phyloP scores from a whole-genome alignment of 2,329 filamentous ascomycete species.

The Fusarium torreyae region DNA sequence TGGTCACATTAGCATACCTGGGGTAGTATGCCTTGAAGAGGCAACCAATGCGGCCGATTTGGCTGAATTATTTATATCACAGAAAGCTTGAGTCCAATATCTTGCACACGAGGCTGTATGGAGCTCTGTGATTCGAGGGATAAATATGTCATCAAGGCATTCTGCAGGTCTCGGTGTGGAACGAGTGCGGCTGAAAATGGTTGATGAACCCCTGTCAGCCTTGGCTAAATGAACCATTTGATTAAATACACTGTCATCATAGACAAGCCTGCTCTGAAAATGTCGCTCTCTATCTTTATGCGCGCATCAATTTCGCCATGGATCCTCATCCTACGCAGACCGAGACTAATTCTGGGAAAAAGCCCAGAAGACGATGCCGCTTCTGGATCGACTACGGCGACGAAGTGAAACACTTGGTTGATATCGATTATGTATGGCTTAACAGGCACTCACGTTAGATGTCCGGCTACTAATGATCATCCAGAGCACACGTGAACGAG shows the following conservation, averaged over 20 bases:
- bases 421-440: conserved; percentile 27
- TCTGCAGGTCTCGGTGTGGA: not conserved
- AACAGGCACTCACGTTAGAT: not conserved
- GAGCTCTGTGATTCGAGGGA: conserved; percentile 24
- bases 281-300: not conserved
- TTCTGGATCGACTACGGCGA: conserved; percentile 23
- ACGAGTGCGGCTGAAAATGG: conserved; percentile 15
- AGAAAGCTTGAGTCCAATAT: not conserved
- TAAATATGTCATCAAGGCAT: conserved; percentile 7
- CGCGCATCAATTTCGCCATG: conserved; percentile 4
- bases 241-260: not conserved
- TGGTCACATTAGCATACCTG: not conserved
- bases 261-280: not conserved
- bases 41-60: conserved; percentile 8
- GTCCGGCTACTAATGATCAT: not conserved
- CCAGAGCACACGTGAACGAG: conserved; percentile 26
- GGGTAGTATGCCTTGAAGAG: not conserved
- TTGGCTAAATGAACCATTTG: conserved; percentile 5
- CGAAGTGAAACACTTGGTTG: conserved; percentile 21
- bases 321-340: conserved; percentile 1
- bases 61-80: not conserved
- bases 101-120: conserved; percentile 9
- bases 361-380: not conserved
- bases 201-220: not conserved
- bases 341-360: conserved; percentile 4